These are phyloP conservation scores for Tieghemostelium lacteum DNA, from an alignment of 78 protist species.

Conservation along the genomic window DNA sequence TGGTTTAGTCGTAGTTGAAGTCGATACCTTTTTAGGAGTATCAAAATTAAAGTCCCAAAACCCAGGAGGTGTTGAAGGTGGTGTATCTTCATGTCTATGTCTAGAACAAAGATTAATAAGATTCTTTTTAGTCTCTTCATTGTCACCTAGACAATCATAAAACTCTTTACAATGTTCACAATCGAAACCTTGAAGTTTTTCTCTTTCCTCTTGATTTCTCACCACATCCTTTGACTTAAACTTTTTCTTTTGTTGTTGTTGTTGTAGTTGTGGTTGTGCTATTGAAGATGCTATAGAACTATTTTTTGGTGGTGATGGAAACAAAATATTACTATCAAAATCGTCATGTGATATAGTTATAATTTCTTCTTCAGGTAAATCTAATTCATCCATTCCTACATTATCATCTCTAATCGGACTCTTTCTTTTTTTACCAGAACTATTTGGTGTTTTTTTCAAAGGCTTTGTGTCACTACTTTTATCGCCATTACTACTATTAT, in stretches of 20 bases:
- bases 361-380: neutral
- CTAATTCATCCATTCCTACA: neutral
- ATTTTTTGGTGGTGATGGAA: neutral
- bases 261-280: slow-evolving; percentile 14
- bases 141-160: slow-evolving; percentile 59
- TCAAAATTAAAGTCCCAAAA: slow-evolving; percentile 57
- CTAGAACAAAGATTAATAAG: slow-evolving; percentile 52
- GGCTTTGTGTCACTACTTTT: neutral
- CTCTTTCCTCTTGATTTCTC: slow-evolving; percentile 47
- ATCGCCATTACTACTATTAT: neutral
- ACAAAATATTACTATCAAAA: neutral
- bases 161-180: slow-evolving; percentile 77
- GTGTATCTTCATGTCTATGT: slow-evolving; percentile 32
- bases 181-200: slow-evolving; percentile 56
- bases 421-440: neutral
- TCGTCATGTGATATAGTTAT: neutral
- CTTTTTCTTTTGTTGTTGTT: slow-evolving; percentile 7
- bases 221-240: slow-evolving; percentile 24
- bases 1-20: neutral
- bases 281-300: neutral
- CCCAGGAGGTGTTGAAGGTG: slow-evolving; percentile 70
- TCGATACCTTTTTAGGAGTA: neutral
- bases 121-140: slow-evolving; percentile 18
- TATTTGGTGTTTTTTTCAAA: neutral
- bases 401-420: neutral